Evolutionary conservation across 2,329 filamentous ascomycete genomes (phyloP).

Genomic region (Hymenoscyphus occultus): DNA sequence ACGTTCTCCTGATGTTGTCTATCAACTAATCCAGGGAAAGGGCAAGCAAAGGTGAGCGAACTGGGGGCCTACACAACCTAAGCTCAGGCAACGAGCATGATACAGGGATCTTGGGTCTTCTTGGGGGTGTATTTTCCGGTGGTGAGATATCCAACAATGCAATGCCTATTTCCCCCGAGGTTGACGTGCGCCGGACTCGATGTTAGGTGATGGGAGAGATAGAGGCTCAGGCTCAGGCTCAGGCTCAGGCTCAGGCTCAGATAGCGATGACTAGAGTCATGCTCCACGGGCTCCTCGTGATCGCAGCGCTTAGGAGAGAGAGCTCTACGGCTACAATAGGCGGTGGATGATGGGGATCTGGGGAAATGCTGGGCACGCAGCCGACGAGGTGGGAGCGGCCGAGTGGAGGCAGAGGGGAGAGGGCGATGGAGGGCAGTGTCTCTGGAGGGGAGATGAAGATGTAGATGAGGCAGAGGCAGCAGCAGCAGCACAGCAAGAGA

Average conservation of each 20-base stretch:
- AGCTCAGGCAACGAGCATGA: slow-evolving; percentile 30
- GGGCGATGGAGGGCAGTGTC: not conserved
- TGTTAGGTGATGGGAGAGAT: slow-evolving; percentile 17
- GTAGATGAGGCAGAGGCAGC: not conserved
- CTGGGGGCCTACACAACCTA: slow-evolving; percentile 27
- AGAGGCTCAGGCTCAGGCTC: slow-evolving; percentile 1
- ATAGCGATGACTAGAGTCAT: slow-evolving; percentile 27
- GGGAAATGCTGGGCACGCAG: not conserved
- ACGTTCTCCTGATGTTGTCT: slow-evolving; percentile 14
- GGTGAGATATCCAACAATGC: not conserved
- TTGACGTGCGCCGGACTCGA: slow-evolving; percentile 11
- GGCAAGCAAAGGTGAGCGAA: slow-evolving; percentile 27
- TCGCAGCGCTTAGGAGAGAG: slow-evolving; percentile 21
- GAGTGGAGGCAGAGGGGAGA: not conserved
- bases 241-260: not conserved
- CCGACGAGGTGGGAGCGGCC: not conserved
- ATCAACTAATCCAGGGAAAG: slow-evolving; percentile 21
- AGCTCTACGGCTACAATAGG: not conserved
- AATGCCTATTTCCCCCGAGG: slow-evolving; percentile 2
- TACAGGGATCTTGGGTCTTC: slow-evolving; percentile 16
- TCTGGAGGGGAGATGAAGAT: not conserved
- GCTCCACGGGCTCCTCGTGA: slow-evolving; percentile 29
- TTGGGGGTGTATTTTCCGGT: slow-evolving; percentile 12
- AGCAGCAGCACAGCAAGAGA: not conserved
- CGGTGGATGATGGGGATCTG: not conserved